Evolutionary conservation across 2,329 filamentous ascomycete species (phyloP), one percentile per base, ranked within the genome.

Genomic region (Paracoccidioides lutzii): DNA sequence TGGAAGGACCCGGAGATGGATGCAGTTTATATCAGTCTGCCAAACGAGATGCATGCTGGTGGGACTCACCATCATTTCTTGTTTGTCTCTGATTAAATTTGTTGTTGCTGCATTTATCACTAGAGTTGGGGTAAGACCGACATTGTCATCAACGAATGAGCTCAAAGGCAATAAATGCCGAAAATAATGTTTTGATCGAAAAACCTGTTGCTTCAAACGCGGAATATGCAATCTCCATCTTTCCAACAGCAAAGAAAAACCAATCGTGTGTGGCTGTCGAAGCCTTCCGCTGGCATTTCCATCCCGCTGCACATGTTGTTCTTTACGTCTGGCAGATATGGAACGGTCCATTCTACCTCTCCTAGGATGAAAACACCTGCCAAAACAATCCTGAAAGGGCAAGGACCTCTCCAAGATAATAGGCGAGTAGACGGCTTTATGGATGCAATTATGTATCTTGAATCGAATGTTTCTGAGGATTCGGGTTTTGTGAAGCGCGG

Each of bases 11-110:
- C 58, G 1, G 55, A 62, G 3, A 73, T 81, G 52, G 73, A 78
- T 42, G 74, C 72, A 15, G 73, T 81, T 46, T 80, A 80, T 63
- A 75, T 80, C 53, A 73, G 76, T 8, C 68, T 80, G 5, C 67
- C 67, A 1, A 71, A 72, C 53, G 63, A 59, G 1, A 60, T 65
- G 30, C 71, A 73, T 54, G 57, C 57, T 53, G 48, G 51, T 53
- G 22, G 15, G 38, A 8, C 22, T 22, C 37, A n/a, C n/a, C 41
- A 14, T 15, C 12, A 4, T 14, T 14, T 40, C 32, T 52, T 9
- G 10, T 2, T 28, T 15, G 15, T 44, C 30, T 10, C 6, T 22
- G 22, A 44, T 10, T 44, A 15, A 30, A 44, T 44, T 44, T 28
- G 12, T 30, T 22, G 12, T 38, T 4, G 32, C 22, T 45, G 8